Percentiles rank a stretch among this genome's conserved stretches.
Evolutionary conservation across 148 eudicot species (phyloP).

Genomic region (Polygonum aviculare): DNA sequence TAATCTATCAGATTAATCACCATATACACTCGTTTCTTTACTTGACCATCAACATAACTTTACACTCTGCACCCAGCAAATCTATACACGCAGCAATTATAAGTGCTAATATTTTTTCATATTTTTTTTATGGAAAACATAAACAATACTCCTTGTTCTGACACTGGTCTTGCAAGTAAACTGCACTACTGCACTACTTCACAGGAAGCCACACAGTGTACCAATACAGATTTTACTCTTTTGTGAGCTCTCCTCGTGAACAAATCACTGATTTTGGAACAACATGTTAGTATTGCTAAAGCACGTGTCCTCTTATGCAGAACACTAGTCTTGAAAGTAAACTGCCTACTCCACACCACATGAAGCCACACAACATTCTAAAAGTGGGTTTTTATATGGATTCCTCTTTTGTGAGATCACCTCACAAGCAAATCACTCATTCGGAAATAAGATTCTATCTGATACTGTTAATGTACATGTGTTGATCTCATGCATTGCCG

Average conservation of each 20-base stretch:
- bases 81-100: neutral
- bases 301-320: neutral
- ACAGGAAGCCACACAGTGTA: neutral
- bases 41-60: neutral
- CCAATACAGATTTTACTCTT: neutral
- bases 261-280: neutral
- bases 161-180: neutral
- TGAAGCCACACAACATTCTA: neutral
- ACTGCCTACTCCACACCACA: neutral
- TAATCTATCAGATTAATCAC: neutral
- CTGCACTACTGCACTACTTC: neutral
- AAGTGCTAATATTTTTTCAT: neutral
- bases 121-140: neutral
- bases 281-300: neutral
- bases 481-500: neutral
- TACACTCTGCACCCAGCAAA: neutral
- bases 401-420: neutral
- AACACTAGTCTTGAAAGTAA: neutral
- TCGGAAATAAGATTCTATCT: neutral
- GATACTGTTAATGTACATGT: neutral
- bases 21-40: neutral
- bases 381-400: neutral
- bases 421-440: constrained; percentile 2
- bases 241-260: neutral
- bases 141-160: neutral